Conservation (phyloP, 2,329 filamentous ascomycete species). For the Tricladium varicosporioides region DNA sequence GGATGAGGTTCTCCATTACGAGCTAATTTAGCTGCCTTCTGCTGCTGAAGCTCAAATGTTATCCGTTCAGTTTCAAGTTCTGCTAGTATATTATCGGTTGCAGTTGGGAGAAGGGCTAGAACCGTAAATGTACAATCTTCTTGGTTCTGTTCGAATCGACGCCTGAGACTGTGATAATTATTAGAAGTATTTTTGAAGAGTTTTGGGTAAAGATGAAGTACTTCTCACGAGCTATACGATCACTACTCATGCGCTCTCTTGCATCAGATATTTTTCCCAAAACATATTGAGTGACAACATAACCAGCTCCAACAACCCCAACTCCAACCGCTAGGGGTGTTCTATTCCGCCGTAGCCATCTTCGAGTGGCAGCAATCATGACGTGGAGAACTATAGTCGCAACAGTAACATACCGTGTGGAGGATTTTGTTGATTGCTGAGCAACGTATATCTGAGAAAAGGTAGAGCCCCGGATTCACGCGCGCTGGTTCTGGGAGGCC, state of each 20-base stretch:
- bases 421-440: background rate
- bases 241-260: conserved; percentile 93
- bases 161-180: conserved; percentile 65
- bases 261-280: conserved; percentile 88
- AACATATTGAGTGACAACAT: conserved; percentile 90
- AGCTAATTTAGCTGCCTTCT: conserved; percentile 73
- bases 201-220: conserved; percentile 42
- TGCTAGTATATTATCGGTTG: conserved; percentile 83
- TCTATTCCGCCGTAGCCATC: conserved; percentile 90
- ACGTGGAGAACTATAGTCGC: conserved; percentile 13
- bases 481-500: background rate
- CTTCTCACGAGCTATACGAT: conserved; percentile 96
- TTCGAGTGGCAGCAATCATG: conserved; percentile 72
- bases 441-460: background rate
- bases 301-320: conserved; percentile 84
- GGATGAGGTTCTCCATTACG: conserved; percentile 51
- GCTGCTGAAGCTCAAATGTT: conserved; percentile 89
- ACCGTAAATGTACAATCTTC: conserved; percentile 98
- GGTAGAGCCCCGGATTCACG: no score
- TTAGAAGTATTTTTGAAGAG: conserved; percentile 15
- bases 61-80: conserved; percentile 89
- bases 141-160: conserved; percentile 97
- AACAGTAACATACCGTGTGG: conserved; percentile 21
- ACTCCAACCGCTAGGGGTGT: conserved; percentile 85
- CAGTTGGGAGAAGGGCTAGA: conserved; percentile 89